Percentiles rank a stretch among this genome's conserved stretches.
Conservation (phyloP, 208 protist species). For the Trypanosoma congolense region DNA sequence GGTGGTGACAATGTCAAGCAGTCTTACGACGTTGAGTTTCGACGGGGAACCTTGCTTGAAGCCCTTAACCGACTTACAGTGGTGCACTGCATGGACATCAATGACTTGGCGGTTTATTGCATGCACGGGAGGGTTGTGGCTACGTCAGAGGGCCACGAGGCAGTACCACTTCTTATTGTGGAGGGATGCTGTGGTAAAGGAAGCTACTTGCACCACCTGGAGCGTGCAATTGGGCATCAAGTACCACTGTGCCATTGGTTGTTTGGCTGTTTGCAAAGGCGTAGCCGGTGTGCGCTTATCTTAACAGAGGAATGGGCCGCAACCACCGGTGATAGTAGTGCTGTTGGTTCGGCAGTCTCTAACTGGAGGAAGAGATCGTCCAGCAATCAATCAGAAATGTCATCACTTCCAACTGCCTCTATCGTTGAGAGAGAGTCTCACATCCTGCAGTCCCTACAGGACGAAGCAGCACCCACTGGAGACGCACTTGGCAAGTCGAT, state of each 20-base stretch:
- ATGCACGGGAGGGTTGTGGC: neutral
- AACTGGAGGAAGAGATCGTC: no score
- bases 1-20: constrained; percentile 2
- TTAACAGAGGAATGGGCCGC: constrained; percentile 33
- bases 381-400: no score
- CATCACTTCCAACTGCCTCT: no score
- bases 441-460: no score
- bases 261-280: constrained; percentile 52
- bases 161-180: constrained; percentile 52
- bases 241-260: constrained; percentile 48
- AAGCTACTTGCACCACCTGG: constrained; percentile 44
- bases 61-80: constrained; percentile 43
- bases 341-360: no score
- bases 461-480: no score
- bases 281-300: constrained; percentile 53
- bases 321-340: neutral
- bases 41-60: constrained; percentile 23
- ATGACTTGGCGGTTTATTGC: constrained; percentile 20
- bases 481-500: no score
- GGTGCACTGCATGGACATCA: constrained; percentile 39
- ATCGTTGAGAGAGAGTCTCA: no score
- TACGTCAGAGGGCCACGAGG: neutral
- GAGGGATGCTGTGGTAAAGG: constrained; percentile 34
- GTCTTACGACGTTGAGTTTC: constrained; percentile 2
- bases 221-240: constrained; percentile 38